Percentiles rank a stretch among this genome's conserved stretches.
phyloP scores from a whole-genome alignment of 1,139 yeast species.

The Debaryomyces sp. region DNA sequence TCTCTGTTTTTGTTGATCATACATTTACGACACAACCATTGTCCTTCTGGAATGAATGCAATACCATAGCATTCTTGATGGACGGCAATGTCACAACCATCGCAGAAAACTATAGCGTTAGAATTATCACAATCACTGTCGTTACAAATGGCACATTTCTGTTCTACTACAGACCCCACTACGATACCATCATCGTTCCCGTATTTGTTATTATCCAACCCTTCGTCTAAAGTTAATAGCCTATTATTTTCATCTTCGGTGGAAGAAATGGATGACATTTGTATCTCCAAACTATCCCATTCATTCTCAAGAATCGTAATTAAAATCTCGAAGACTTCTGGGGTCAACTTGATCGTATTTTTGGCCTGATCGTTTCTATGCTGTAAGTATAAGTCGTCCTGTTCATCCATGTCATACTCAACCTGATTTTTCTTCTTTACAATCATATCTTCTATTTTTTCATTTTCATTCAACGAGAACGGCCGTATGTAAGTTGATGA shows the following conservation, averaged over 20 bases:
- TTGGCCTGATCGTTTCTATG: slow-evolving; percentile 27
- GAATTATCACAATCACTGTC: slow-evolving; percentile 83
- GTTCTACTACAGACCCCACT: slow-evolving; percentile 62
- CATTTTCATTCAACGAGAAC: slow-evolving; percentile 20
- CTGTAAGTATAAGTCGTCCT: slow-evolving; percentile 63
- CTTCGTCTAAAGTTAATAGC: slow-evolving; percentile 32
- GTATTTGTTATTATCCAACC: slow-evolving; percentile 48
- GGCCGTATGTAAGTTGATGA: slow-evolving; percentile 44
- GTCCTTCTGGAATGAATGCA: slow-evolving; percentile 95
- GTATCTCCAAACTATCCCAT: slow-evolving; percentile 69
- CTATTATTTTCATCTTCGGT: slow-evolving; percentile 22
- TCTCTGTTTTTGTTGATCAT: slow-evolving; percentile 57
- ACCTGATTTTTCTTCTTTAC: slow-evolving; percentile 31
- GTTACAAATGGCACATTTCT: slow-evolving; percentile 85
- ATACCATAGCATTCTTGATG: slow-evolving; percentile 98
- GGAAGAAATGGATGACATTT: slow-evolving; percentile 28
- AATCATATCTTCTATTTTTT: slow-evolving; percentile 26
- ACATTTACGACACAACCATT: slow-evolving; percentile 91
- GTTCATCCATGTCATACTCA: slow-evolving; percentile 92
- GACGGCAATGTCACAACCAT: slow-evolving; percentile 95
- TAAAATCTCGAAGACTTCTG: slow-evolving; percentile 73
- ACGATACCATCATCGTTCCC: slow-evolving; percentile 80
- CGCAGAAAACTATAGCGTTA: slow-evolving; percentile 93
- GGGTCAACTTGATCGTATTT: slow-evolving; percentile 42
- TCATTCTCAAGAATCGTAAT: slow-evolving; percentile 78